Evolutionary conservation across 2,329 filamentous ascomycete genomes (phyloP).

Genomic region (Laburnicola sp.): DNA sequence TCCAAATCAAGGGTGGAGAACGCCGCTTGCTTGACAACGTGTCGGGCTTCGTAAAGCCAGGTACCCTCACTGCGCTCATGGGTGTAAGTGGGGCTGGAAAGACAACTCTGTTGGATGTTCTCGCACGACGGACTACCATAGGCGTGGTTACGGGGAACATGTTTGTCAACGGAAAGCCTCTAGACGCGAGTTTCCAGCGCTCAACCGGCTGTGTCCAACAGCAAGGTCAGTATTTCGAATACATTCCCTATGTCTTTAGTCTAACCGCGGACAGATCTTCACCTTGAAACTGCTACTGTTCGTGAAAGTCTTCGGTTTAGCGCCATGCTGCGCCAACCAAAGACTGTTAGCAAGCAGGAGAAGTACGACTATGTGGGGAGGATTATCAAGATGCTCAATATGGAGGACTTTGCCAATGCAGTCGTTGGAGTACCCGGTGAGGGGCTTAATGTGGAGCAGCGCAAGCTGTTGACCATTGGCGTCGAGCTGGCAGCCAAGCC

Average conservation of each 20-base stretch:
- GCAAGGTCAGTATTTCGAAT: slow-evolving; percentile 26
- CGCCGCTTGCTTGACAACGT: slow-evolving; percentile 60
- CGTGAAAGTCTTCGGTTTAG: slow-evolving; percentile 43
- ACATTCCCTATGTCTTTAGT: background rate
- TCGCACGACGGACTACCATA: slow-evolving; percentile 41
- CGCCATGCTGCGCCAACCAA: slow-evolving; percentile 53
- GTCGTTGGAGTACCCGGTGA: slow-evolving; percentile 66
- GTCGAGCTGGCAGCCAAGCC: slow-evolving; percentile 49
- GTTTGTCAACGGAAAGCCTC: slow-evolving; percentile 44
- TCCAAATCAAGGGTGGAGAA: slow-evolving; percentile 48
- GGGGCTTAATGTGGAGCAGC: slow-evolving; percentile 62
- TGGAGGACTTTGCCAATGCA: slow-evolving; percentile 68
- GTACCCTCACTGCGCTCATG: slow-evolving; percentile 50
- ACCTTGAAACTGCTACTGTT: slow-evolving; percentile 45
- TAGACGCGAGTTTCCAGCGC: slow-evolving; percentile 42
- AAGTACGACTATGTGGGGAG: slow-evolving; percentile 65
- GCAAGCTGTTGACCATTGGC: slow-evolving; percentile 65
- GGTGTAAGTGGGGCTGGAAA: slow-evolving; percentile 46
- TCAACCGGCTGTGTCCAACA: slow-evolving; percentile 47
- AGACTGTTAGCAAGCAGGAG: slow-evolving; percentile 57
- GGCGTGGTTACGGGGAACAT: slow-evolving; percentile 46
- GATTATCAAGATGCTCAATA: slow-evolving; percentile 68
- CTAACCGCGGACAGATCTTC: slow-evolving; percentile 30
- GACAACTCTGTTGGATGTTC: slow-evolving; percentile 43
- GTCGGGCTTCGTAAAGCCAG: slow-evolving; percentile 59